A percentile compares a stretch with the other conserved stretches of the same genome.
These are phyloP conservation scores for Cydonia oblonga DNA, from an alignment of 331 rosid species.

Conservation along the genomic window DNA sequence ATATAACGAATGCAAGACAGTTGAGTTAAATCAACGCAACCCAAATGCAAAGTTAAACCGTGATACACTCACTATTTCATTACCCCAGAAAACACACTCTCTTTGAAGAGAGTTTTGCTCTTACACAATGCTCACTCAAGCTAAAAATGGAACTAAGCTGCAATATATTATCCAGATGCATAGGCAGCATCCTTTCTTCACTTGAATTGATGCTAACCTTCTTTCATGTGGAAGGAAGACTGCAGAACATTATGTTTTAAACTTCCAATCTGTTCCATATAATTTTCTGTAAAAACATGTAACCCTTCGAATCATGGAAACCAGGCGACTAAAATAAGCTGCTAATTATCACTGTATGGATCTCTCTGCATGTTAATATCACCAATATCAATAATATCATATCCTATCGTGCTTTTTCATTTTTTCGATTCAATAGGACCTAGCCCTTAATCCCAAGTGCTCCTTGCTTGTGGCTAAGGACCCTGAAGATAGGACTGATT, in stretches of 20 bases:
- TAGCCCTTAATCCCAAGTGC: slow-evolving; percentile 63
- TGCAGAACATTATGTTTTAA: neutral
- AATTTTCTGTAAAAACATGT: neutral
- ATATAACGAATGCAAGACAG: neutral
- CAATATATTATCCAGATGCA: neutral
- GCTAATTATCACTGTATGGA: neutral
- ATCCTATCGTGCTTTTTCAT: neutral
- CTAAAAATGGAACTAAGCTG: neutral
- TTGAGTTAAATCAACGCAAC: neutral
- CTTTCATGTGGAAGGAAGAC: neutral
- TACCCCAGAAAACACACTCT: neutral
- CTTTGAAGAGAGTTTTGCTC: neutral
- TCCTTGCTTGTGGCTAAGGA: slow-evolving; percentile 84
- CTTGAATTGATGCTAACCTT: neutral
- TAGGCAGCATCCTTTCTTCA: neutral
- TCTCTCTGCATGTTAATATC: neutral
- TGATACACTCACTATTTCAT: neutral
- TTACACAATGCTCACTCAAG: neutral
- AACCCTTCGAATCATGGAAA: neutral
- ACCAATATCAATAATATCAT: neutral
- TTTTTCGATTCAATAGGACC: slow-evolving; percentile 41
- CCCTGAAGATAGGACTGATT: slow-evolving; percentile 84
- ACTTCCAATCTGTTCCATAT: neutral
- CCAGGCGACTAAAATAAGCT: neutral
- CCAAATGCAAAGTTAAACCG: neutral